Base-by-base conservation (phyloP, 257 asterid species). In the Scutellaria barbata region DNA sequence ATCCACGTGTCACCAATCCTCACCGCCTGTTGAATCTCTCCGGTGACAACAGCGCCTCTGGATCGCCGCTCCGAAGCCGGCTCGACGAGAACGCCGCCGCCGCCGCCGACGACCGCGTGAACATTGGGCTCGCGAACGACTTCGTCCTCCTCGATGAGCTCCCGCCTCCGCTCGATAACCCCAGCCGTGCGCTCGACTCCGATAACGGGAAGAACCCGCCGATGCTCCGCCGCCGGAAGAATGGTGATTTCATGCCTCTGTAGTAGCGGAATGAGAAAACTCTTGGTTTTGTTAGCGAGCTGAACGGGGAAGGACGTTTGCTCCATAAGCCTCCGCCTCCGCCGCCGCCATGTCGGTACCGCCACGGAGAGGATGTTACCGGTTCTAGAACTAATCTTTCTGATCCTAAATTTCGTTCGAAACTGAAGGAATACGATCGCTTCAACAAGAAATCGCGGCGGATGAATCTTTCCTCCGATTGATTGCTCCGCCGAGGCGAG, bases 41-140 rank as follows among this genome's bases (percentile, higher is more conserved):
- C 81, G 99, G 98, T 35, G 99, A 95, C 9, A 95, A 77, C 22
- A 95, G 78, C 39, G 98, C 98, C 66, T 95, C 99, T 10, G 99
- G 99, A 73, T 95, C 99, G 71, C 97, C 99, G 72, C 97, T 89
- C 73, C 98, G 68, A 8, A 87, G 84, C 88, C 98, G 85, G 85
- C 98, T 95, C 68, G 99, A 90, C 41, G 93, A 87, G 81, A 83
- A 90, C 13, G 68, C n/a, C n/a, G 81, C 77, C 2, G 80, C 82
- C 5, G 71, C 83, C 9, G 80, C 85, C 13, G 89, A 84, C 54
- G 88, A 61, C 66, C 91, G 80, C 89, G 82, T 77, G 80, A 91
- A 91, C 88, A 94, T 86, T 1, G 98, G 99, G 78, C 98, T 91
- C 5, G 99, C 96, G 63, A 94, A 85, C n/a, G 95, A 91, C 55